Evolutionary conservation across 2,329 filamentous ascomycete species (phyloP), one percentile per base, ranked within the genome.

Genomic region (Phialocephala subalpina): DNA sequence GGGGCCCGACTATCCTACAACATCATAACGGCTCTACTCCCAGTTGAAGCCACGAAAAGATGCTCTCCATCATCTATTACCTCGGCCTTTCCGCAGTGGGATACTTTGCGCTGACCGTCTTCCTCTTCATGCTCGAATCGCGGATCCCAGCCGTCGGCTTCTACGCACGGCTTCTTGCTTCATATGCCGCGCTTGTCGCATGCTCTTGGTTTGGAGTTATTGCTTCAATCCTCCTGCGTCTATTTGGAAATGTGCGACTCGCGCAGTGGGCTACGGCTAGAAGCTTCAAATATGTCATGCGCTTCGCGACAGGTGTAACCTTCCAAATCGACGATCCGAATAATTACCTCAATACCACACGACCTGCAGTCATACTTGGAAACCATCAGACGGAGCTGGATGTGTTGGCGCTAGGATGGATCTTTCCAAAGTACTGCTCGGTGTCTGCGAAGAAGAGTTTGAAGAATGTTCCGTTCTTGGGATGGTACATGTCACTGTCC

Each of bases 351-450:
- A 71, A 69, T 14, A 89, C 83, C 11, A 83, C 83, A 33, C 87
- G 95, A 60, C 96, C 96, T 0, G 94, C 93, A 64, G 92, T 99
- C 64, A 94, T 99, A 75, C 85, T 99, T 72, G 92, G 92, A 47
- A 98, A 98, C 80, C 96, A 99, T 82, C 96, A 99, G 85, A 93
- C 92, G 25, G 96, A 98, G 81, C 87, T 99, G 72, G 96, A 99
- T 77, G 92, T 99, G 47, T 85, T 97, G 66, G 92, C 97, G 88
- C 86, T 99, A 33, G 96, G 94, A 68, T 83, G 85, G 79, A 88
- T 97, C 75, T 98, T 97, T 81, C 96, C 96, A 57, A 90, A 88
- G 74, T 94, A 97, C 84, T 97, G 92, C 83, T 94, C 90, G 75
- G 92, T 99, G 66, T 97, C 95, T 27, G 94, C 95, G 56, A 99